Evolutionary conservation across 371 early-diverging fungal species (phyloP).

Genomic region (Rhizopus sp.): DNA sequence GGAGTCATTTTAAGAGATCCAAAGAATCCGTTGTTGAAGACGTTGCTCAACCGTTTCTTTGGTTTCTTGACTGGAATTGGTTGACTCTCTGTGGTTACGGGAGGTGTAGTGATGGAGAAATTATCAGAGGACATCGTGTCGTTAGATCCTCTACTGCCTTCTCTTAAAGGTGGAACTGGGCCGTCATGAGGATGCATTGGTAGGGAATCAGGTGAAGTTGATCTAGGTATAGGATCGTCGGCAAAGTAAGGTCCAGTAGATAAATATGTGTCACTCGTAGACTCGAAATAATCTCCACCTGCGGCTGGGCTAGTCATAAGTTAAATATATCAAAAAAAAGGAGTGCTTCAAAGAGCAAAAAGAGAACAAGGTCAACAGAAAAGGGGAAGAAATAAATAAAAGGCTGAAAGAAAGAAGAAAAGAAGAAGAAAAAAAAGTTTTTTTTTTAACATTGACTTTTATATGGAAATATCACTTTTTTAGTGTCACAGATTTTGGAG

Average conservation of each 20-base stretch:
- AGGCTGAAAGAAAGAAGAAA: background rate
- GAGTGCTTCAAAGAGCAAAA: background rate
- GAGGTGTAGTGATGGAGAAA: conserved; percentile 14
- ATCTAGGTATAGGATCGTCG: conserved; percentile 25
- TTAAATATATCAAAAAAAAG: background rate
- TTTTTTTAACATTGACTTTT: background rate
- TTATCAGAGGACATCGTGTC: conserved; percentile 23
- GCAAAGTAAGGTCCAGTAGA: conserved; percentile 15
- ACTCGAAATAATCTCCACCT: conserved; percentile 8
- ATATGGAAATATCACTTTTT: conserved; percentile 4
- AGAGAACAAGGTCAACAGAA: background rate
- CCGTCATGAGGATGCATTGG: conserved; percentile 13
- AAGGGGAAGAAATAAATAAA: background rate
- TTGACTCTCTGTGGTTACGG: conserved; percentile 6
- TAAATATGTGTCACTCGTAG: conserved; percentile 11
- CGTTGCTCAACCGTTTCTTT: conserved; percentile 2
- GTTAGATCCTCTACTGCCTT: conserved; percentile 23
- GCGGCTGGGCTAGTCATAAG: background rate
- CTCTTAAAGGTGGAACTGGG: conserved; percentile 6
- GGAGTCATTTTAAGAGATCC: conserved; percentile 22
- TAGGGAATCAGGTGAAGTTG: conserved; percentile 21
- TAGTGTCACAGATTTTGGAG: conserved; percentile 26
- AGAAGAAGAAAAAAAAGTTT: background rate
- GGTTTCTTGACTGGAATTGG: conserved; percentile 14
- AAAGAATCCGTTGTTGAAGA: conserved; percentile 21